Evolutionary conservation across 2,329 filamentous ascomycete species (phyloP).

Genomic region (Periglandula ipomoeae): DNA sequence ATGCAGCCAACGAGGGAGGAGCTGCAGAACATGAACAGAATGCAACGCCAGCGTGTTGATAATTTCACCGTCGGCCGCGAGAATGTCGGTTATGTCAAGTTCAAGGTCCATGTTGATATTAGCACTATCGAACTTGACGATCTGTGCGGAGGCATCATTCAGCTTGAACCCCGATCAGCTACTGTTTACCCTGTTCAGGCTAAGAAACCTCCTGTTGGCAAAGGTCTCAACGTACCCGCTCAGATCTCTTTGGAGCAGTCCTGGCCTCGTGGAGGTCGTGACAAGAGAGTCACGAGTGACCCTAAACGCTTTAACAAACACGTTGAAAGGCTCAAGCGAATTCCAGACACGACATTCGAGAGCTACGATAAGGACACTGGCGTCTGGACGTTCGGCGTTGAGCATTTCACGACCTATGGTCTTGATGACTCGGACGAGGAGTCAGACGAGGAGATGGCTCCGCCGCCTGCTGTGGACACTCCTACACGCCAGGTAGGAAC

Average conservation of each 20-base stretch:
- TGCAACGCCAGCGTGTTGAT: conserved; percentile 64
- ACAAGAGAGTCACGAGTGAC: conserved; percentile 43
- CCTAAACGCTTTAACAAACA: conserved; percentile 71
- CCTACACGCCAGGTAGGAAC: conserved; percentile 12
- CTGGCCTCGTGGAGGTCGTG: conserved; percentile 63
- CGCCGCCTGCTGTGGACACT: conserved; percentile 2
- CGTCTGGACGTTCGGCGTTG: conserved; percentile 85
- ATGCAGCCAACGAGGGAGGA: conserved; percentile 69
- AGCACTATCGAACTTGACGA: conserved; percentile 69
- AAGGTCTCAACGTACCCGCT: conserved; percentile 86
- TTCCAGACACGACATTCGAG: conserved; percentile 73
- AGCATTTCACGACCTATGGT: conserved; percentile 94
- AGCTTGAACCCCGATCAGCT: conserved; percentile 66
- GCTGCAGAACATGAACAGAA: conserved; percentile 68
- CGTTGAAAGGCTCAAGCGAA: conserved; percentile 68
- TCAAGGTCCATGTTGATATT: conserved; percentile 75
- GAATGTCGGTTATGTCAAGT: conserved; percentile 72
- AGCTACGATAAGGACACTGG: conserved; percentile 72
- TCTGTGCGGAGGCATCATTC: conserved; percentile 68
- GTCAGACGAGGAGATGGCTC: conserved; percentile 40
- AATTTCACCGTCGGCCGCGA: conserved; percentile 76
- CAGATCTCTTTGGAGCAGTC: conserved; percentile 85
- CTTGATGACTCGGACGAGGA: conserved; percentile 73
- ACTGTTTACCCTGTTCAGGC: conserved; percentile 75
- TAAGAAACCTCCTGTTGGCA: conserved; percentile 75